Conservation (phyloP, 768 basidiomycete genomes). For the Amylocystis lapponica region DNA sequence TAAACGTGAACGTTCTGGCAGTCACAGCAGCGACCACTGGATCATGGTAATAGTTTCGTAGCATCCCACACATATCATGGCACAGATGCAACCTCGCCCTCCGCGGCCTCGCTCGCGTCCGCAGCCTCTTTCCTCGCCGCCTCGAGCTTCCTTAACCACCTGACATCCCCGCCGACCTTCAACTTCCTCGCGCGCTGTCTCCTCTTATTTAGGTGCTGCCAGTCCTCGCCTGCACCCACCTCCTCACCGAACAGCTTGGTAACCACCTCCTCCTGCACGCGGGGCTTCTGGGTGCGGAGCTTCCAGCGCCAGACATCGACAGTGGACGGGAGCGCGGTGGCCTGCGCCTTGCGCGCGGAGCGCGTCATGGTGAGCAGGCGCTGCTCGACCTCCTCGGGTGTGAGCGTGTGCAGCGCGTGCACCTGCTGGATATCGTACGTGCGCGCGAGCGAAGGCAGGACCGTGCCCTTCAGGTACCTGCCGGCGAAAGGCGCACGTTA, state of each 20-base stretch:
- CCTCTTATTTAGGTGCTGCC: slow-evolving; percentile 51
- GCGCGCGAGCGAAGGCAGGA: slow-evolving; percentile 43
- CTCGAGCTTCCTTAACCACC: slow-evolving; percentile 32
- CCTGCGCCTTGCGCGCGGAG: slow-evolving; percentile 18
- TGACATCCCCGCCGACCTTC: slow-evolving; percentile 40
- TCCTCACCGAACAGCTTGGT: slow-evolving; percentile 27
- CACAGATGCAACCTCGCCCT: too few species aligned
- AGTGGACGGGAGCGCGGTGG: slow-evolving; percentile 14
- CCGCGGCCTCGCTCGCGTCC: background rate
- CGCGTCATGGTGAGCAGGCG: slow-evolving; percentile 14
- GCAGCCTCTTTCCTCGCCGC: slow-evolving; percentile 14
- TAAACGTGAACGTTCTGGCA: too few species aligned
- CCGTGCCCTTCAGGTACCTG: slow-evolving; percentile 51
- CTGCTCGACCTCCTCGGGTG: slow-evolving; percentile 22
- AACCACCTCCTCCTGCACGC: background rate
- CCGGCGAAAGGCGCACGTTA: background rate
- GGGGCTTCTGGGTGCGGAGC: slow-evolving; percentile 1
- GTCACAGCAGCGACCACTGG: too few species aligned
- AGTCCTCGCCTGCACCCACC: slow-evolving; percentile 46
- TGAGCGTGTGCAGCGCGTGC: slow-evolving; percentile 26
- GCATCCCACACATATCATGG: too few species aligned
- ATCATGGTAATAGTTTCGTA: too few species aligned
- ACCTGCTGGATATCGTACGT: slow-evolving; percentile 39
- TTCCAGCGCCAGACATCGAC: slow-evolving; percentile 40
- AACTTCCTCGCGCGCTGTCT: slow-evolving; percentile 40